Evolutionary conservation across 192 early-diverging fungal species (phyloP), one percentile per base, ranked within the genome.

Genomic region (Coemansia sp.): DNA sequence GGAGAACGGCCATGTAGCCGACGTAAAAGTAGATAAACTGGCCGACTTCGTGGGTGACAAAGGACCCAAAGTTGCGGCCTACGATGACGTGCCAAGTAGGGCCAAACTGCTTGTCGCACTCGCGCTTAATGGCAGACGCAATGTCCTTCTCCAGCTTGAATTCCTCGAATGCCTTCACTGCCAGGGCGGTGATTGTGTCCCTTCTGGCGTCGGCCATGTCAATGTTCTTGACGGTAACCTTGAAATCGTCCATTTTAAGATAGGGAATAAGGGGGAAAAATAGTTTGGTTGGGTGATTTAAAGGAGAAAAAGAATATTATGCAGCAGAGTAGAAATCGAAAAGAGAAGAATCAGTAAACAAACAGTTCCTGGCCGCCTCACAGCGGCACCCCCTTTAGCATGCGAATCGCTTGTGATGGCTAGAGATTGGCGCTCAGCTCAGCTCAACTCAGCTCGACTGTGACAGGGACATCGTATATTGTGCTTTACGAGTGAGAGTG

Each of bases 21-120:
- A 94, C 86, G 76, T 99, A 98, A 76, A 99, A 98, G 89, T 97
- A 99, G 83, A 99, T 96, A 68, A 98, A 99, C 70, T 95, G 93
- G 86, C 95, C 86, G 59, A 89, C 88, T 76, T 91, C 97, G 67
- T 99, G 96, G 26, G 97, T 98, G 16, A 98, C 97, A 68, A 94
- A 97, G 36, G 94, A 96, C 39, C 96, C 97, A 93, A 98, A 99
- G 89, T 95, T 98, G 64, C 95, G 87, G 59, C 97, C 97, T 41
- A 99, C 97, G 58, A 99, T 93, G 69, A 93, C 94, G 75, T 99
- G 97, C 96, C 97, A 99, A 58, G 96, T 95, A 13, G 92, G 89
- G 72, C 95, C 94, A 79, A 94, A 95, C 87, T 95, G 93, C 82
- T 92, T 93, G 86, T 99, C 97, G 72, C 96, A 98, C 69, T 97